Evolutionary conservation across 2,329 filamentous ascomycete genomes (phyloP).

Genomic region (Fusarium luffae): DNA sequence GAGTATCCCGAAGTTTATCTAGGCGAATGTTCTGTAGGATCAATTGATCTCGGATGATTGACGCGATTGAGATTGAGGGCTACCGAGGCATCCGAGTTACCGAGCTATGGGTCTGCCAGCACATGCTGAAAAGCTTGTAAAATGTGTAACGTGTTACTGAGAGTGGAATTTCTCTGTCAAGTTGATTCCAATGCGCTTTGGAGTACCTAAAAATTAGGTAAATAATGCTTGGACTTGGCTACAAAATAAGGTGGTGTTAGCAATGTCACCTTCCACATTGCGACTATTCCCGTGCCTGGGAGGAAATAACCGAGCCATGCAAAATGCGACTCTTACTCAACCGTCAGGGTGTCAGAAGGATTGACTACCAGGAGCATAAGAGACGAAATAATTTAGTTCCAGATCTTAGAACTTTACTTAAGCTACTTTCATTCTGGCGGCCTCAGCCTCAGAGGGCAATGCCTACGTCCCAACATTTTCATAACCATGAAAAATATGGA

Average conservation of each 20-base stretch:
- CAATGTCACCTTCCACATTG: neutral
- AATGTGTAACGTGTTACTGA: neutral
- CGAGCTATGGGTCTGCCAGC: neutral
- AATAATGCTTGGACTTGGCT: neutral
- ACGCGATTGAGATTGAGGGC: neutral
- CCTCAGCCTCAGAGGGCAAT: neutral
- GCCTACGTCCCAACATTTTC: neutral
- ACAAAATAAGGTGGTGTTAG: neutral
- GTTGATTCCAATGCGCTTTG: neutral
- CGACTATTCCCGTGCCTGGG: neutral
- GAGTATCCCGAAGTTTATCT: neutral
- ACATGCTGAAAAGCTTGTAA: neutral
- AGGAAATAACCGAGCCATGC: neutral
- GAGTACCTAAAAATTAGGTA: neutral
- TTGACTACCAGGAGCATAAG: neutral
- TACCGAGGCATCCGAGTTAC: conserved; percentile 9
- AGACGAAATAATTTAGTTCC: neutral
- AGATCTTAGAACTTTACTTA: too few relatives aligned
- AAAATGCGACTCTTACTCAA: neutral
- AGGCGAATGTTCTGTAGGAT: neutral
- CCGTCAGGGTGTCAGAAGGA: neutral
- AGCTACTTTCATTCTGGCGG: neutral
- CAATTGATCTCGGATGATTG: conserved; percentile 2
- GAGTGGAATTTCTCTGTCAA: neutral
- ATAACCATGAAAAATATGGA: neutral